Conservation (phyloP, 1,139 yeast species). For the Protomyces lactucae-debilis region DNA sequence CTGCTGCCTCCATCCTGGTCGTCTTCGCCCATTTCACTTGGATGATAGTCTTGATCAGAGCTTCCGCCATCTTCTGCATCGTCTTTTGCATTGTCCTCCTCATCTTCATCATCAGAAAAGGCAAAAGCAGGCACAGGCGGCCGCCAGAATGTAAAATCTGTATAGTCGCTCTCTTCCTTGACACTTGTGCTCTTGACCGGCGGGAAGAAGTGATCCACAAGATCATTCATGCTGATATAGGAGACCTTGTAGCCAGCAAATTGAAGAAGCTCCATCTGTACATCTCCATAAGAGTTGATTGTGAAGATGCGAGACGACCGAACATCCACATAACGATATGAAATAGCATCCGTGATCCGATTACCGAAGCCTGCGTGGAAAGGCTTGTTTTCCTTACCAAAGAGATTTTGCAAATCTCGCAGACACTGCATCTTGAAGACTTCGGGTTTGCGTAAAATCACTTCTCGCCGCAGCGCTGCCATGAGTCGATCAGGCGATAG, state of each 20-base stretch:
- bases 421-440: slow-evolving; percentile 97
- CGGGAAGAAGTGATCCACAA: slow-evolving; percentile 97
- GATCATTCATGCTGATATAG: slow-evolving; percentile 82
- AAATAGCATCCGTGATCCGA: slow-evolving; percentile 91
- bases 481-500: slow-evolving; percentile 94
- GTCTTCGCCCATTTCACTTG: slow-evolving; percentile 25
- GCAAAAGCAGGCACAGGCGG: slow-evolving; percentile 66
- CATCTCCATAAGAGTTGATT: slow-evolving; percentile 94
- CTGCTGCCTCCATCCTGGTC: slow-evolving; percentile 33
- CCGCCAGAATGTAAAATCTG: slow-evolving; percentile 90
- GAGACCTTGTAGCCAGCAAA: slow-evolving; percentile 88
- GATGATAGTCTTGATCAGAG: slow-evolving; percentile 14
- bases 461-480: slow-evolving; percentile 85
- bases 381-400: slow-evolving; percentile 52
- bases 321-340: slow-evolving; percentile 88
- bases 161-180: slow-evolving; percentile 55
- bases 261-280: slow-evolving; percentile 92
- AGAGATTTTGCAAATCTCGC: slow-evolving; percentile 71
- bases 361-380: slow-evolving; percentile 98
- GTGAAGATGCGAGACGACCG: slow-evolving; percentile 95
- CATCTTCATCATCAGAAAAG: slow-evolving; percentile 47
- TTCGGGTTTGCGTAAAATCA: slow-evolving; percentile 90
- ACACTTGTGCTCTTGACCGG: slow-evolving; percentile 44
- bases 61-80: slow-evolving; percentile 28
- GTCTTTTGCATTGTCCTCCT: slow-evolving; percentile 32